Conservation (phyloP, 2,329 filamentous ascomycete species). For the Xylariaceae sp. region DNA sequence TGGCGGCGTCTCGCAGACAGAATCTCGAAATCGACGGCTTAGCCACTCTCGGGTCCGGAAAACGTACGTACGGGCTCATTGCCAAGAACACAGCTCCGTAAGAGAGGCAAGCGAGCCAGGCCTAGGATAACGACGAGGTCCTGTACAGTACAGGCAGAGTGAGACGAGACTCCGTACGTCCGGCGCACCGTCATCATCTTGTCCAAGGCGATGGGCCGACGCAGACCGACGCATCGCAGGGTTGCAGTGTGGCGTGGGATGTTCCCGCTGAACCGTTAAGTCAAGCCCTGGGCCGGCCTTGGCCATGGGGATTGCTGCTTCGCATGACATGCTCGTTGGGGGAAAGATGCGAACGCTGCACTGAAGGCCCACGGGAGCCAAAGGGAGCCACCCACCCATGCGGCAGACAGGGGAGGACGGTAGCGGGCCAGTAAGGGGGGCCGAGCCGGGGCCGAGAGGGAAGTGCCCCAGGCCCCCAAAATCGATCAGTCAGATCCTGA, state of each 20-base stretch:
- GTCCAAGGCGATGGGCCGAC: neutral
- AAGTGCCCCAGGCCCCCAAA: neutral
- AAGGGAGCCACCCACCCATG: constrained; percentile 9
- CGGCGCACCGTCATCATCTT: constrained; percentile 2
- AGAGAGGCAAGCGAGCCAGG: too few relatives aligned
- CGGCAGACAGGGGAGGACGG: constrained; percentile 6
- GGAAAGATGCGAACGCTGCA: constrained; percentile 5
- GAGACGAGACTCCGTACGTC: neutral
- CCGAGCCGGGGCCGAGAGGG: neutral
- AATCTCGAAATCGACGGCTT: too few relatives aligned
- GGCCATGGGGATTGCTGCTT: constrained; percentile 1
- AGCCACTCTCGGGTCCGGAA: too few relatives aligned
- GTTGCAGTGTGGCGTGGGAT: constrained; percentile 11
- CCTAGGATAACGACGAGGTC: too few relatives aligned
- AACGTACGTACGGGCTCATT: too few relatives aligned
- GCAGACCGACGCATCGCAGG: constrained; percentile 4
- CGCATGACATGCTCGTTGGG: constrained; percentile 7
- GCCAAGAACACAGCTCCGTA: too few relatives aligned
- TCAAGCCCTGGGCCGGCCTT: too few relatives aligned
- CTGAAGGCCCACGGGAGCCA: constrained; percentile 9
- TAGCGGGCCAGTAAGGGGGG: neutral
- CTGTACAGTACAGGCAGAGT: neutral
- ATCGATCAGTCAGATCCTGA: constrained; percentile 12
- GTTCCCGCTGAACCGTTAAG: constrained; percentile 10
- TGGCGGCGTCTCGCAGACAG: too few relatives aligned